These are phyloP conservation scores for Fraxinus xanthoxyloides DNA, from an alignment of 305 asterid species.

Conservation along the genomic window DNA sequence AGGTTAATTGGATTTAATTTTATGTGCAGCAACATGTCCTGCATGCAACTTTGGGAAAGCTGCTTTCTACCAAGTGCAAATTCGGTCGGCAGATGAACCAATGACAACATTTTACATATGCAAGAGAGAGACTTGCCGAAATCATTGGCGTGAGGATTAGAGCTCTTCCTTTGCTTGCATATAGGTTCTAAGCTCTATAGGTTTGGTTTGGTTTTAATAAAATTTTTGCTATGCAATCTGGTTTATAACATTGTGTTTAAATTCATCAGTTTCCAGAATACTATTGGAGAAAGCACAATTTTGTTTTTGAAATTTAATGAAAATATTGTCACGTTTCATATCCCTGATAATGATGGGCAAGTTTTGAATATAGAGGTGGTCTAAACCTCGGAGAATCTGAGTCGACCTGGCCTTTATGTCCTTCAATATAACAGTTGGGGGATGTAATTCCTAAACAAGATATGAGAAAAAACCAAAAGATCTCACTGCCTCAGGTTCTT, in stretches of 20 bases:
- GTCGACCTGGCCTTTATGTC: background rate
- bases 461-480: background rate
- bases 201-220: background rate
- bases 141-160: slow-evolving; percentile 51
- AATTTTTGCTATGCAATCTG: background rate
- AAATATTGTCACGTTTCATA: background rate
- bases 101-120: slow-evolving; percentile 57
- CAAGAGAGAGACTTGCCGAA: slow-evolving; percentile 36
- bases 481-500: background rate
- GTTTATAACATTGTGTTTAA: background rate
- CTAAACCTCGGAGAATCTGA: background rate
- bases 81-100: slow-evolving; percentile 80
- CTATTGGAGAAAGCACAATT: background rate
- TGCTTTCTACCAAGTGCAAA: slow-evolving; percentile 52
- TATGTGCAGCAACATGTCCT: slow-evolving; percentile 53
- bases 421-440: background rate
- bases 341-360: background rate
- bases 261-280: background rate
- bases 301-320: background rate
- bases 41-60: slow-evolving; percentile 49
- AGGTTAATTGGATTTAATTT: background rate
- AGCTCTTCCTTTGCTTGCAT: background rate
- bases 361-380: background rate
- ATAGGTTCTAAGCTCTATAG: background rate
- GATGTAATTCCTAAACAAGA: background rate